phyloP scores from a whole-genome alignment of 2,329 filamentous ascomycete genomes.

The Verticillium nubilum region DNA sequence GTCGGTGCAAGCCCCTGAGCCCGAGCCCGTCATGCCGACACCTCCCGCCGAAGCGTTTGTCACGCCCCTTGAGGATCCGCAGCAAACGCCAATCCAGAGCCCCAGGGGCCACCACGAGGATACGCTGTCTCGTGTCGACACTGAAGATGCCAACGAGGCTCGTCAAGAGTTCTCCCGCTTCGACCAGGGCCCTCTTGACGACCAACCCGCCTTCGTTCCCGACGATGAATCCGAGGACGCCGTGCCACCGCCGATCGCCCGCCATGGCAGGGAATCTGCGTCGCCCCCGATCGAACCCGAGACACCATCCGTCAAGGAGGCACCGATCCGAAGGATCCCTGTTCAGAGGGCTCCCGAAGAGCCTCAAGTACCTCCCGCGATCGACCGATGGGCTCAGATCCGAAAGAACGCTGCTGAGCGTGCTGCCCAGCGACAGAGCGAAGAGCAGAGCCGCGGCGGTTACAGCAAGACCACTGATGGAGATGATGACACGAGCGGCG shows the following conservation, averaged over 20 bases:
- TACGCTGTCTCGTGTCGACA: conserved; percentile 54
- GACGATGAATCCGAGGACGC: conserved; percentile 44
- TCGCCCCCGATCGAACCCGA: conserved; percentile 16
- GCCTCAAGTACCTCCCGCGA: conserved; percentile 31
- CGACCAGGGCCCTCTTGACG: conserved; percentile 80
- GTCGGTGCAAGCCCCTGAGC: conserved; percentile 3
- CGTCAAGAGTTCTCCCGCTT: conserved; percentile 61
- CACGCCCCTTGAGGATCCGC: conserved; percentile 10
- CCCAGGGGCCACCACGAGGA: conserved; percentile 37
- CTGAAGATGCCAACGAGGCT: conserved; percentile 52
- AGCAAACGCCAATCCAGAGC: conserved; percentile 10
- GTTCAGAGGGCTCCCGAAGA: conserved; percentile 12
- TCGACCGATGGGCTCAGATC: conserved; percentile 94
- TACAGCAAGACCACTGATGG: conserved; percentile 54
- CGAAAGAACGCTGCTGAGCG: conserved; percentile 88
- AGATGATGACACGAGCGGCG: conserved; percentile 87
- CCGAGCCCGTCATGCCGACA: conserved; percentile 11
- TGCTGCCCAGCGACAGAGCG: conserved; percentile 58
- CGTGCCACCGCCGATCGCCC: conserved; percentile 45
- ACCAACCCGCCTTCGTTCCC: conserved; percentile 80
- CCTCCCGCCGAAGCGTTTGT: conserved; percentile 9
- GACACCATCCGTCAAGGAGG: conserved; percentile 23
- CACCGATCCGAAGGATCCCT: conserved; percentile 21
- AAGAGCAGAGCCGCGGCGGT: conserved; percentile 56
- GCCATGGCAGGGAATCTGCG: conserved; percentile 26